Base-by-base conservation (phyloP, 169 alveolate species). In the Eimeria nieschulzi region DNA sequence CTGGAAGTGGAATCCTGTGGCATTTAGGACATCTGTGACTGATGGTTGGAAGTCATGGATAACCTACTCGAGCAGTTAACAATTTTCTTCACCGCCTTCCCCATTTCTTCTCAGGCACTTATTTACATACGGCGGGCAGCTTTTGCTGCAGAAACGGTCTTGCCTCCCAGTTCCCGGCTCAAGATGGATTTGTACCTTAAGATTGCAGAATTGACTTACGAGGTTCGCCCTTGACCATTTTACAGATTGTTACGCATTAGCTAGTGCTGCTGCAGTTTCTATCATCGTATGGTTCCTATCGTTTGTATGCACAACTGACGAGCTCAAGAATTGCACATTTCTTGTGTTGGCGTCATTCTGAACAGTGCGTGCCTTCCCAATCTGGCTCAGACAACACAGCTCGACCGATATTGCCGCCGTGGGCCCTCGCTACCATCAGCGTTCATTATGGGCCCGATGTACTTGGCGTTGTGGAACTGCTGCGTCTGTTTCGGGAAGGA, bases 111-210 rank as follows among this genome's bases (percentile, higher is more conserved):
- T 25, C 80, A 66, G 91, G 94, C 98, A 19, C 91, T 95, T 64
- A 71, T 68, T 25, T 93, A 91, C 85, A 82, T 97, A 19, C 94
- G 96, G 79, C 93, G 95, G 21, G 97, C 98, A 63, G 71, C 93
- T 0, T 82, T 96, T 68, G 95, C 97, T 63, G 97, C 98, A 63
- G 97, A 96, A 56, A 93, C 94, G 33, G 96, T 97, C 54, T 83
- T 97, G 80, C 98, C 98, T 5, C 72, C 87, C 26, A 95, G 96
- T 51, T 96, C 96, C 75, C 94, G 94, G 56, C 98, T 96, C 66
- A 97, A 96, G 93, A 96, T 97, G 33, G 97, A 96, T 73, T 92
- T 97, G 39, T 96, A 95, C 87, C 76, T 93, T 64, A 91, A 93
- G 75, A 86, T 97, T 53, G 97, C 98, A 51, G 97, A 97, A 73